Percentiles rank a stretch among this genome's conserved stretches.
Conservation (phyloP, 805 yeast species). For the Lachancea nothofagi region DNA sequence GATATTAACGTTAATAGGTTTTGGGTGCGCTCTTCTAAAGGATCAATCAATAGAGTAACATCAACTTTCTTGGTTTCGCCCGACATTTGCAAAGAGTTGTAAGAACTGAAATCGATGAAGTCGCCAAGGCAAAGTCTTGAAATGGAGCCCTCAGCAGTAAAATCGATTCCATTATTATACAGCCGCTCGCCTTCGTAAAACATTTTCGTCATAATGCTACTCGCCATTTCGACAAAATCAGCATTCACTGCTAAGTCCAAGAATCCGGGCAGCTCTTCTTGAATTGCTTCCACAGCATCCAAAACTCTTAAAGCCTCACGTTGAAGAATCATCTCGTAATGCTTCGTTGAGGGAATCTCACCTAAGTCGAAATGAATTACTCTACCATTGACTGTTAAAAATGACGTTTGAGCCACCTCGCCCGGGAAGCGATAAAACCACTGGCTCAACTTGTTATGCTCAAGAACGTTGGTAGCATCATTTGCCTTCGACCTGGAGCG, state of each 20-base stretch:
- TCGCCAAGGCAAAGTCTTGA: conserved; percentile 44
- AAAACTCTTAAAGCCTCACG: conserved; percentile 47
- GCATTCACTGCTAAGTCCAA: conserved; percentile 20
- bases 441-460: conserved; percentile 8
- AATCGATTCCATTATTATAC: conserved; percentile 35
- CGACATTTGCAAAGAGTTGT: conserved; percentile 23
- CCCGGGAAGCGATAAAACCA: conserved; percentile 29
- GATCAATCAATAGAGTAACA: conserved; percentile 61
- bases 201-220: conserved; percentile 41
- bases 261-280: conserved; percentile 17
- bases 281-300: conserved; percentile 27
- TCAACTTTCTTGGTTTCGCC: conserved; percentile 41
- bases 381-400: conserved; percentile 52
- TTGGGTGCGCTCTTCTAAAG: conserved; percentile 66
- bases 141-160: conserved; percentile 37
- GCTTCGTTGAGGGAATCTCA: conserved; percentile 21
- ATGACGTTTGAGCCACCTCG: conserved; percentile 30
- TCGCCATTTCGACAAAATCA: conserved; percentile 45
- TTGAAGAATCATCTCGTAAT: conserved; percentile 38
- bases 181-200: conserved; percentile 33
- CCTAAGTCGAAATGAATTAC: conserved; percentile 34
- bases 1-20: conserved; percentile 45
- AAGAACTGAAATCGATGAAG: conserved; percentile 13
- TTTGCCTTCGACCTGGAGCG: neutral
- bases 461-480: conserved; percentile 12